Conservation (phyloP, 2,329 filamentous ascomycete genomes). For the Colletotrichum musae region DNA sequence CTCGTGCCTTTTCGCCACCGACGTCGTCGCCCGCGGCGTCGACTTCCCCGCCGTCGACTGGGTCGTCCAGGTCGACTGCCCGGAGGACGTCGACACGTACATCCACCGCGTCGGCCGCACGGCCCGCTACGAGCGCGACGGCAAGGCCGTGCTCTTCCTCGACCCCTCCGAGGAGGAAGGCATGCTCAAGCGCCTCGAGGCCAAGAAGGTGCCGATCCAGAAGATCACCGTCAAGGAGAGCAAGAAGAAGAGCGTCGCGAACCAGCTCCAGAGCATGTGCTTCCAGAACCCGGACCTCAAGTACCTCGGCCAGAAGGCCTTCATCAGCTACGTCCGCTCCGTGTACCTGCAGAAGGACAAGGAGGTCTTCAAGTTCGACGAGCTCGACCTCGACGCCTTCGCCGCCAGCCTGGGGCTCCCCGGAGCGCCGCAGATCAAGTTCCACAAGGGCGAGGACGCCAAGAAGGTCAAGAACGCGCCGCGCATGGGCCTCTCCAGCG, state of each 20-base stretch:
- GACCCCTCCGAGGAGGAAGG: constrained; percentile 93
- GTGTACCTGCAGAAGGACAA: constrained; percentile 92
- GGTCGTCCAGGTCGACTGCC: constrained; percentile 98
- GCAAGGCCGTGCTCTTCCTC: constrained; percentile 90
- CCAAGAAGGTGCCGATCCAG: constrained; percentile 91
- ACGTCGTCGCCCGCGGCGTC: constrained; percentile 92
- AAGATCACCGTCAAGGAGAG: constrained; percentile 88
- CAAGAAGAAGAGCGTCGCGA: constrained; percentile 89
- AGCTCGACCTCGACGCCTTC: constrained; percentile 88
- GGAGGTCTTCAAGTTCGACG: constrained; percentile 87
- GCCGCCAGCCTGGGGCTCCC: constrained; percentile 89
- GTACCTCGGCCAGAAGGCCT: constrained; percentile 96
- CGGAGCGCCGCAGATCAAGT: constrained; percentile 93
- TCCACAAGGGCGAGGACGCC: constrained; percentile 89
- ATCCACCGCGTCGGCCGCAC: constrained; percentile 97
- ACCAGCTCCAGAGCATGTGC: constrained; percentile 92
- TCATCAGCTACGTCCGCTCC: constrained; percentile 89
- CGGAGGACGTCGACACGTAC: constrained; percentile 97
- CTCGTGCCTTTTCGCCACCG: constrained; percentile 93
- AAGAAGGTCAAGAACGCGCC: constrained; percentile 91
- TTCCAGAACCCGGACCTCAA: constrained; percentile 96
- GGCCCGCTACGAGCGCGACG: constrained; percentile 91
- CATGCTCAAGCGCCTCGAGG: constrained; percentile 88
- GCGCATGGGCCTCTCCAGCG: constrained; percentile 75
- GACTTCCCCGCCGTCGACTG: constrained; percentile 98